These are phyloP conservation scores for Suillus decipiens DNA, from an alignment of 768 basidiomycete genomes.

Conservation along the genomic window DNA sequence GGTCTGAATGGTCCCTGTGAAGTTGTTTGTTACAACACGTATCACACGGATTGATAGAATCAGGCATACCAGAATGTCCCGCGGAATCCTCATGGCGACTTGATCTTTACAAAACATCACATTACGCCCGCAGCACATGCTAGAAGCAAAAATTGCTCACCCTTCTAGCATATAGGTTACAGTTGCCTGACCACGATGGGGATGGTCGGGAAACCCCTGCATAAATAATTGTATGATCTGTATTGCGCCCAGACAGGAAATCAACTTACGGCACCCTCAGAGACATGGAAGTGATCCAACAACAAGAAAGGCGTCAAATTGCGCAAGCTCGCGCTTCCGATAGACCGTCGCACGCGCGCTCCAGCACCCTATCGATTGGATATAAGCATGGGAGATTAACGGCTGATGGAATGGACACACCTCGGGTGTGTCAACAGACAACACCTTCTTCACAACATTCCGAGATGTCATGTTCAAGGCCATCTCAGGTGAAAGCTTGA, in stretches of 20 bases:
- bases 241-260: neutral
- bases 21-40: neutral
- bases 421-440: constrained; percentile 75
- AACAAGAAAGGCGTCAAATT: constrained; percentile 92
- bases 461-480: constrained; percentile 52
- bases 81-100: constrained; percentile 91
- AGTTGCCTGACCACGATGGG: constrained; percentile 87
- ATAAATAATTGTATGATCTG: neutral
- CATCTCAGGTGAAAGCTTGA: constrained; percentile 25
- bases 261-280: constrained; percentile 61
- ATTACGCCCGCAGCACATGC: neutral
- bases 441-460: constrained; percentile 71
- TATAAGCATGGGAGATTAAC: constrained; percentile 6
- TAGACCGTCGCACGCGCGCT: constrained; percentile 82
- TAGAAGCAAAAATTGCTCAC: constrained; percentile 31
- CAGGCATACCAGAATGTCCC: constrained; percentile 64
- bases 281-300: constrained; percentile 80
- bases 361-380: constrained; percentile 62
- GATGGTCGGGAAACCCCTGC: constrained; percentile 90
- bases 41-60: neutral
- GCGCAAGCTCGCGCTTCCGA: constrained; percentile 70
- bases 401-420: constrained; percentile 36
- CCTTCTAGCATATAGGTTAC: constrained; percentile 91
- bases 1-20: constrained; percentile 48
- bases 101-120: constrained; percentile 39